These are phyloP conservation scores for Erodium trifolium DNA, from an alignment of 441 rosid species.

Conservation along the genomic window DNA sequence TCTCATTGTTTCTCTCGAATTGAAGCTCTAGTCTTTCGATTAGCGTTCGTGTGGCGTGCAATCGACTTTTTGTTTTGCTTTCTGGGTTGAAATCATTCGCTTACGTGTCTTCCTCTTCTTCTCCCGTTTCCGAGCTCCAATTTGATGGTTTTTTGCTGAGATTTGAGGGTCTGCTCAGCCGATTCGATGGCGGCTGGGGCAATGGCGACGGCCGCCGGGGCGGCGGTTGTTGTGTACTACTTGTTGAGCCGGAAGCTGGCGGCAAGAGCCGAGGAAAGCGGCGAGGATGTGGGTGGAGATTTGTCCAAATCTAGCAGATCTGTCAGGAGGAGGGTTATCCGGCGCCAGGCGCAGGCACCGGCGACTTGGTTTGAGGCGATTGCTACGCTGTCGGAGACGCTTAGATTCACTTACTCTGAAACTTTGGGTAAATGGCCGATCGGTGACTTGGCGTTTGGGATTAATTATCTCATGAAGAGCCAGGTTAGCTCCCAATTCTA, in stretches of 20 bases:
- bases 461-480: conserved; percentile 75
- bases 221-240: conserved; percentile 55
- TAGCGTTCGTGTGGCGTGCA: neutral
- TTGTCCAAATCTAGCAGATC: conserved; percentile 56
- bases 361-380: conserved; percentile 85
- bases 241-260: conserved; percentile 46
- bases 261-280: conserved; percentile 26
- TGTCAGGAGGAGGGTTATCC: conserved; percentile 49
- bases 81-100: neutral
- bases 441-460: conserved; percentile 89
- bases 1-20: neutral
- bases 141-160: neutral
- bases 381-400: conserved; percentile 73
- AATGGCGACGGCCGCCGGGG: conserved; percentile 84
- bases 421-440: conserved; percentile 97
- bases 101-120: no score
- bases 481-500: conserved; percentile 38
- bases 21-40: neutral
- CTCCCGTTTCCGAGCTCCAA: no score
- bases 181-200: conserved; percentile 67
- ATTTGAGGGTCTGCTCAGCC: neutral
- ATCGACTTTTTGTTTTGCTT: neutral
- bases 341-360: conserved; percentile 86
- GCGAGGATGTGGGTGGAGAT: conserved; percentile 31
- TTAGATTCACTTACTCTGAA: conserved; percentile 82